A percentile compares a stretch with the other conserved stretches of the same genome.
Evolutionary conservation across 2,329 filamentous ascomycete species (phyloP).

Genomic region (Ascochyta viciae-villosae): DNA sequence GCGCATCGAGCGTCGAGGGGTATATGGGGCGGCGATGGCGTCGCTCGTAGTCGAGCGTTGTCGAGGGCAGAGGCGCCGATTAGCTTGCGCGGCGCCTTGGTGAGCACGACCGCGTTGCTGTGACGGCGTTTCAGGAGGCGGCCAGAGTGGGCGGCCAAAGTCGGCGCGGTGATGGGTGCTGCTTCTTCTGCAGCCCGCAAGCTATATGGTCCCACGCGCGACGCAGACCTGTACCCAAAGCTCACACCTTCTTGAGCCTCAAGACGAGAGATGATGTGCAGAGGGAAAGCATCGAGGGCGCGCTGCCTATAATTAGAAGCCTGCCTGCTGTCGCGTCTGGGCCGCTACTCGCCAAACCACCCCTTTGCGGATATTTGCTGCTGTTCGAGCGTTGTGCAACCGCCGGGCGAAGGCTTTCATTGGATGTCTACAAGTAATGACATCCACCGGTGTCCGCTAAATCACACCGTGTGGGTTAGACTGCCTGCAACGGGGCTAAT

Average conservation of each 20-base stretch:
- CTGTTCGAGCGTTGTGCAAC: background rate
- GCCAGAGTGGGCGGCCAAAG: conserved; percentile 28
- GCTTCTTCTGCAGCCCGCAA: conserved; percentile 24
- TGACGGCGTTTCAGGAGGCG: conserved; percentile 36
- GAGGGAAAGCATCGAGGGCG: conserved; percentile 31
- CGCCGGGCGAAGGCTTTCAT: background rate
- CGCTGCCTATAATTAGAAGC: conserved; percentile 38
- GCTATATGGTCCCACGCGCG: conserved; percentile 39
- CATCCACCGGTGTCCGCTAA: conserved; percentile 14
- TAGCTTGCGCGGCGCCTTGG: conserved; percentile 33
- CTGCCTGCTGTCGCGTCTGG: conserved; percentile 31
- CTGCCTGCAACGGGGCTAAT: conserved; percentile 26
- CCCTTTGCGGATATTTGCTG: conserved; percentile 21
- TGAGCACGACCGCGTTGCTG: conserved; percentile 27
- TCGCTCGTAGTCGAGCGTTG: conserved; percentile 30
- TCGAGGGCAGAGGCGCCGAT: conserved; percentile 34
- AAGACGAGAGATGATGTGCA: conserved; percentile 35
- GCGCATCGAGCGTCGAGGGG: conserved; percentile 36
- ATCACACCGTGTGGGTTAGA: conserved; percentile 1
- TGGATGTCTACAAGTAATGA: background rate
- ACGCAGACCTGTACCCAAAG: conserved; percentile 23
- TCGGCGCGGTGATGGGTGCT: conserved; percentile 26
- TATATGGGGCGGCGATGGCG: conserved; percentile 15
- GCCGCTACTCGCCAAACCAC: conserved; percentile 30
- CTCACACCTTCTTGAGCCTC: conserved; percentile 35